phyloP scores from a whole-genome alignment of 2,329 filamentous ascomycete genomes.

The Pseudogymnoascus sp. region DNA sequence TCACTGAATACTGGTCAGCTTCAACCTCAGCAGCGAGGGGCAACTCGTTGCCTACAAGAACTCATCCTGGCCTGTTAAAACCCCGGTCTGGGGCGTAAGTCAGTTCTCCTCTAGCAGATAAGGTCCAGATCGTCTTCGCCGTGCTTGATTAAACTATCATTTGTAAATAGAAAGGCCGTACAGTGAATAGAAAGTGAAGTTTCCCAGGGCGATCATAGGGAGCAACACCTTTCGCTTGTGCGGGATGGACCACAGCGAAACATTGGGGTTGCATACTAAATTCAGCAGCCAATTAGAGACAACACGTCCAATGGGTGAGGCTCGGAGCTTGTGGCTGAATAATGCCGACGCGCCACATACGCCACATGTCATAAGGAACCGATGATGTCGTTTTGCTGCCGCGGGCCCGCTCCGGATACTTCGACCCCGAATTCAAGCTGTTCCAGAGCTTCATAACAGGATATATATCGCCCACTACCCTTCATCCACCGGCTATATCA shows the following conservation, averaged over 20 bases:
- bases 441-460: not conserved
- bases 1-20: slow-evolving; percentile 53
- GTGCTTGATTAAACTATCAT: slow-evolving; percentile 4
- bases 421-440: not conserved
- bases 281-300: not conserved
- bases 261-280: slow-evolving; percentile 11
- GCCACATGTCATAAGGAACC: not conserved
- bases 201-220: not conserved
- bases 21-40: slow-evolving; percentile 13
- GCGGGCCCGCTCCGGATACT: not conserved
- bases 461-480: not conserved
- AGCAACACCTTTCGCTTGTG: slow-evolving; percentile 8
- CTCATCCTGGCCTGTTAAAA: slow-evolving; percentile 25
- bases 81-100: slow-evolving; percentile 8
- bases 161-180: slow-evolving; percentile 4
- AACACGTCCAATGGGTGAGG: not conserved
- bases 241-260: slow-evolving; percentile 2
- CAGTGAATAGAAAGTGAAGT: not conserved
- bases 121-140: slow-evolving; percentile 1
- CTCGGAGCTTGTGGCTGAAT: slow-evolving; percentile 1
- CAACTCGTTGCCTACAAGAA: slow-evolving; percentile 24
- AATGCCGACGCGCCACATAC: slow-evolving; percentile 6
- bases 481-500: not conserved
- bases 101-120: slow-evolving; percentile 8
- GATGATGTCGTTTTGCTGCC: slow-evolving; percentile 6